Evolutionary conservation across 1,284 basidiomycete species (phyloP), one percentile per base, ranked within the genome.

Genomic region (Ceratobasidium sp.): DNA sequence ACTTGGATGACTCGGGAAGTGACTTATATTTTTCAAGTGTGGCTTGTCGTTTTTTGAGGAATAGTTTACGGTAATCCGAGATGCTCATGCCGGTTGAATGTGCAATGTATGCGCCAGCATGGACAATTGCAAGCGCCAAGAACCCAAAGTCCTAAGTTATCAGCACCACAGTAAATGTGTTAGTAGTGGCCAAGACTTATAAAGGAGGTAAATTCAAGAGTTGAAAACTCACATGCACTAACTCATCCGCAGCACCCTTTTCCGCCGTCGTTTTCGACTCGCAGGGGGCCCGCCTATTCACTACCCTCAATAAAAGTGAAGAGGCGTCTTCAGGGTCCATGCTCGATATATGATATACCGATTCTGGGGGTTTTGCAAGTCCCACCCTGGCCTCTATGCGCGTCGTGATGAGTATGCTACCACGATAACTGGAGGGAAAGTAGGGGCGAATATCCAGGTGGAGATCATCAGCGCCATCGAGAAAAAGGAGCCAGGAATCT

Each of bases 371-470:
- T 9, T 16, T 27, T 6, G 29, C 47, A 16, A 39, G 29, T 11
- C 23, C 2, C 1, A 21, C 30, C 14, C 49, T 9, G 1, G 9
- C n/a, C 1, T 7, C 9, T 9, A 39, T 13, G 2, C 58, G 58
- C 13, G 58, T 60, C 6, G 58, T 60, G 46, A 60, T 39, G 11
- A 60, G 29, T 1, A 60, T 16, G 21, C 58, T 60, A 2, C 58
- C 58, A 29, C 39, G 58, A 11, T 13, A 2, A 2, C 58, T 14
- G 13, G 6, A 1, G 5, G 58, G 58, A 2, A 60, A 4, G 58
- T 49, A 60, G 2, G 5, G 11, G 2, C 5, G 21, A 11, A 60
- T 21, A 2, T 19, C n/a, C 1, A 53, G 13, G 33, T 1, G 1
- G 19, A 21, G 49, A 39, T 39, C 21, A n/a, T 52, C 36, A 4